Conservation (phyloP, 306 rosid species). For the Lathyrus tuberosus region DNA sequence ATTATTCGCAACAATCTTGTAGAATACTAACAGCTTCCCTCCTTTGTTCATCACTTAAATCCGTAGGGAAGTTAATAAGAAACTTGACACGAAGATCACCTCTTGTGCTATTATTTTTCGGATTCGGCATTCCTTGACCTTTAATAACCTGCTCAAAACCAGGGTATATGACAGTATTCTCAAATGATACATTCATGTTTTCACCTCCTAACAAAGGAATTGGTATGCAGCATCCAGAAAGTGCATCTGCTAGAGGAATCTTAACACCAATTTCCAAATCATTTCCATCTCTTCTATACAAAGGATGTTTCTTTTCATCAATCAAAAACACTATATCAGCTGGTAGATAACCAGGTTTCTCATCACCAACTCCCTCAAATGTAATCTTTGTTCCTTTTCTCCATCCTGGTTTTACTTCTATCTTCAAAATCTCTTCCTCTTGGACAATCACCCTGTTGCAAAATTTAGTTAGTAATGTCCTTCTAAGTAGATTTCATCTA, state of each 20-base stretch:
- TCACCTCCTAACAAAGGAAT: constrained; percentile 83
- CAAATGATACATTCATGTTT: constrained; percentile 59
- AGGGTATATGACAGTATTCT: constrained; percentile 61
- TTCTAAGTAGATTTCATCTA: constrained; percentile 8
- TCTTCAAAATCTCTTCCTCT: constrained; percentile 66
- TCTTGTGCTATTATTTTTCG: constrained; percentile 52
- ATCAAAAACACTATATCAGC: constrained; percentile 72
- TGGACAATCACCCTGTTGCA: constrained; percentile 63
- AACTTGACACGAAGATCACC: constrained; percentile 77
- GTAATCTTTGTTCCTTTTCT: constrained; percentile 80
- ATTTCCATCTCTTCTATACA: constrained; percentile 65
- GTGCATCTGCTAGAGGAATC: constrained; percentile 74
- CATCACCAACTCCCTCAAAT: constrained; percentile 89
- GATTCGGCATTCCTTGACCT: constrained; percentile 88
- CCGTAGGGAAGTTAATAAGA: constrained; percentile 61
- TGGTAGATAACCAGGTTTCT: constrained; percentile 90
- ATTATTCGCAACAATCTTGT: constrained; percentile 57
- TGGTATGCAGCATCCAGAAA: constrained; percentile 75
- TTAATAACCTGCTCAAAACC: constrained; percentile 67
- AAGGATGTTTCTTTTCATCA: constrained; percentile 69
- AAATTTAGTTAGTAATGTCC: constrained; percentile 31
- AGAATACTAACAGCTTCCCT: constrained; percentile 60
- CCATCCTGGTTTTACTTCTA: constrained; percentile 90
- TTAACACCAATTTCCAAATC: constrained; percentile 71
- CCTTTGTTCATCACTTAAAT: constrained; percentile 61